Base-by-base conservation (phyloP, 179 eudicot species). In the Beta corolliflora region DNA sequence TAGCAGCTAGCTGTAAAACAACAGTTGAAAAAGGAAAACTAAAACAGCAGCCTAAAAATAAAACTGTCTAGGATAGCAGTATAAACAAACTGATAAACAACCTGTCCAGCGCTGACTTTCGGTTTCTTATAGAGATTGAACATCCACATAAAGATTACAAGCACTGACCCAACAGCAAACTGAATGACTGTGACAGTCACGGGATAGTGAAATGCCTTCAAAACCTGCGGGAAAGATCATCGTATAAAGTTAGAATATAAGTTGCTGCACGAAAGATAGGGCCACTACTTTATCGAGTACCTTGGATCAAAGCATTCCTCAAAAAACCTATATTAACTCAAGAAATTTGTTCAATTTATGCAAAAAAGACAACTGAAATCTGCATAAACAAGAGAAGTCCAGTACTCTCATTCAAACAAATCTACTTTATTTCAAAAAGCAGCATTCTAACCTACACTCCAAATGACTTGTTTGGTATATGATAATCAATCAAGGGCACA, bases 101-200 rank as follows among this genome's bases (percentile, higher is more conserved):
- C 99, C 97, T 94, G 98, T 44, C 89, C 88, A 69, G 84, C 89
- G 76, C 89, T 96, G 71, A 96, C 87, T 85, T 91, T 94, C 19
- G 99, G 99, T 75, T 91, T 88, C 83, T 88, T 94, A 87, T 91
- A 90, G 61, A 96, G 92, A 89, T 94, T 94, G 71, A 83, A 72
- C 46, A 85, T 83, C 99, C 99, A 96, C 95, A 93, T 94, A 23
- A 90, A 81, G 75, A 90, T 76, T 41, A 93, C 97, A 61, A 96
- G 81, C 52, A 91, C 89, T 65, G 92, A 76, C 77, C 99, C 99
- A 77, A 93, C 91, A 48, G 97, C 95, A 85, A 96, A 94, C 81
- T 96, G 98, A 72, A 87, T 86, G 74, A 88, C 53, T 21, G 94
- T 88, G 78, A 96, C 85, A 5, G 99, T 96, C 55, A 92, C 66